Evolutionary conservation across 2,329 filamentous ascomycete genomes (phyloP), one percentile per base, ranked within the genome.

Genomic region (Trichoderma atroviride): DNA sequence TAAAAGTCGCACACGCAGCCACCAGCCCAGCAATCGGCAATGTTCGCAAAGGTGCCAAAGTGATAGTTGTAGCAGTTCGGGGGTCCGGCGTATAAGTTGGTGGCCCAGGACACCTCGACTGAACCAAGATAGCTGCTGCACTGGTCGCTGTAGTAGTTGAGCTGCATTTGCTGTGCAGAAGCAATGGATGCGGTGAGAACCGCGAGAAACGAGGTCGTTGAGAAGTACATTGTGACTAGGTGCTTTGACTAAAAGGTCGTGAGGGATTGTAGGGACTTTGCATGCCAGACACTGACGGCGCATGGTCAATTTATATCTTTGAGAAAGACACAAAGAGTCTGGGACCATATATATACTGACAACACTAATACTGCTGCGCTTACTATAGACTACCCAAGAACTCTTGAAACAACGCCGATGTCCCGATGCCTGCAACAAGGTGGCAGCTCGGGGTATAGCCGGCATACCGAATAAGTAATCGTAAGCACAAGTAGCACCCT

Each of bases 1-100:
- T 35, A 63, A 35, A 63, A 63, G 22, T 53, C 16, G 43, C 60
- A 63, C 19, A 52, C n/a, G 5, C 60, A 63, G 3, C 47, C 14
- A 31, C 31, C 22, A 22, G 50, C 43, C 29, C 33, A 50, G 60
- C 60, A 63, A 33, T 50, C 24, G n/a, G 31, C 60, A 35, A 63
- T 35, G 47, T 53, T 53, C 5, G 60, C 43, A 14, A 5, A 50
- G 16, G 10, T 10, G 24, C 43, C 60, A 14, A 19, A 63, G 5
- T 63, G 19, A 19, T 63, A 63, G 43, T 63, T 63, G 60, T 63
- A 63, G 47, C 60, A 63, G 31, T 63, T 63, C n/a, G 22, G 1
- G 6, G 43, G 27, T 3, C 60, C 43, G n/a, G 37, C 47, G 16
- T 37, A 35, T 10, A 63, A 9, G 9, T 63, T 53, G 29, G 60